These are phyloP conservation scores for Crithidia mellificae DNA, from an alignment of 208 protist species.

Conservation along the genomic window DNA sequence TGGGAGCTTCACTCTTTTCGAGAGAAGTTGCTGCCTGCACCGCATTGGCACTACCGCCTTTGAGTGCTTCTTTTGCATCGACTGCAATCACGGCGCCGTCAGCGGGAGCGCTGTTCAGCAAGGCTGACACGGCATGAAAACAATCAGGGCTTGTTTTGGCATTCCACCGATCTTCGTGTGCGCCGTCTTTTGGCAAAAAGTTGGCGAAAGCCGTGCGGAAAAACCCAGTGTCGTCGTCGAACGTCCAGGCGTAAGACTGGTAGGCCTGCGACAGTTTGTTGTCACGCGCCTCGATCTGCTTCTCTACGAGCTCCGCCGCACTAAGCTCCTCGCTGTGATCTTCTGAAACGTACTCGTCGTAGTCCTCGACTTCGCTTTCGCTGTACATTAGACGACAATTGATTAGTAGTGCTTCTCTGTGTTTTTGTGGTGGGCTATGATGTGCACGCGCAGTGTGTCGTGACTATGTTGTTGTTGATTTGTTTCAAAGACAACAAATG, in stretches of 20 bases:
- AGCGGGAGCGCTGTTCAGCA: neutral
- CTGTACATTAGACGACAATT: slow-evolving; percentile 26
- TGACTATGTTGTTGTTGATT: too few species aligned
- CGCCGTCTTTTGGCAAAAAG: neutral
- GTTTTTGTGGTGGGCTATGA: too few species aligned
- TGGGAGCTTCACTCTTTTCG: neutral
- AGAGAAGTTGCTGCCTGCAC: too few species aligned
- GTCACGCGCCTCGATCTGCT: slow-evolving; percentile 2
- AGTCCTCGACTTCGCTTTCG: slow-evolving; percentile 20
- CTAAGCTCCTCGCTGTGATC: slow-evolving; percentile 6
- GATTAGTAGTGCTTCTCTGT: too few species aligned
- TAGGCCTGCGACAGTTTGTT: neutral
- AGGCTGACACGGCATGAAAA: slow-evolving; percentile 3
- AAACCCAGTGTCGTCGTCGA: slow-evolving; percentile 33
- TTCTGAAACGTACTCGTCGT: slow-evolving; percentile 2
- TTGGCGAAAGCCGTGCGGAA: slow-evolving; percentile 25
- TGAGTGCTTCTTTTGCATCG: neutral
- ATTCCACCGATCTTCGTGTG: slow-evolving; percentile 5
- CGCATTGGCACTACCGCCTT: too few species aligned
- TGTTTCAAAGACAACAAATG: too few species aligned
- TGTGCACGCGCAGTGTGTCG: too few species aligned
- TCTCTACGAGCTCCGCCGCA: neutral
- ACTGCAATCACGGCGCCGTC: neutral
- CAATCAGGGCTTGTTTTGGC: neutral
- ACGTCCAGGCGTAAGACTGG: slow-evolving; percentile 24